Conservation (phyloP, 768 basidiomycete genomes). For the Trametes cubensis region DNA sequence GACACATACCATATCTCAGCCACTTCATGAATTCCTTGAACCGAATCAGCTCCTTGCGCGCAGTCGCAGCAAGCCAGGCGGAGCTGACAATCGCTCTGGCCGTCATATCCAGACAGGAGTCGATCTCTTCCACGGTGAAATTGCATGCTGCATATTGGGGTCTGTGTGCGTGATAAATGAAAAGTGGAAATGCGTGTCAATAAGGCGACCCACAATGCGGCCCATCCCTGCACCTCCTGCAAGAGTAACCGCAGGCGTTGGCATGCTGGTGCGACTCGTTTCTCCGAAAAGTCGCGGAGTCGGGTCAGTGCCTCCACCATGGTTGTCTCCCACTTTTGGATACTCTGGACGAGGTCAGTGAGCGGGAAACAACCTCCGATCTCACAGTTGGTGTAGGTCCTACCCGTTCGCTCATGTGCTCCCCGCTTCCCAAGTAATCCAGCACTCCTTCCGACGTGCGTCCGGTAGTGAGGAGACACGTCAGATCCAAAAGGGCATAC, state of each 20-base stretch:
- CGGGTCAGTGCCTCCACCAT: constrained; percentile 71
- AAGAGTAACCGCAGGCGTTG: constrained; percentile 77
- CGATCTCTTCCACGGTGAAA: constrained; percentile 52
- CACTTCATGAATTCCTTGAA: constrained; percentile 83
- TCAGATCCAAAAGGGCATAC: constrained; percentile 71
- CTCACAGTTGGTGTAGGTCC: constrained; percentile 21
- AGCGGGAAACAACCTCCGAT: background rate
- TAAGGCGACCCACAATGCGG: constrained; percentile 56
- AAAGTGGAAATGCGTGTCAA: background rate
- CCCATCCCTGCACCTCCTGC: constrained; percentile 81
- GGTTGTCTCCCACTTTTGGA: constrained; percentile 82
- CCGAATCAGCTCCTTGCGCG: constrained; percentile 66
- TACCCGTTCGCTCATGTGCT: constrained; percentile 84
- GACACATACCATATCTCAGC: constrained; percentile 69
- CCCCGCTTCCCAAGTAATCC: constrained; percentile 77
- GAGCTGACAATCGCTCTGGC: constrained; percentile 62
- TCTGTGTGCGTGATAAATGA: constrained; percentile 40
- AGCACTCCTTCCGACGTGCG: constrained; percentile 67
- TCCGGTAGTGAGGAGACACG: constrained; percentile 69
- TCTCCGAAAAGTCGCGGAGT: constrained; percentile 73
- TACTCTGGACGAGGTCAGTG: constrained; percentile 50
- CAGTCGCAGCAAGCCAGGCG: constrained; percentile 67
- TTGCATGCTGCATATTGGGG: constrained; percentile 59
- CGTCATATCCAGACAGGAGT: constrained; percentile 53
- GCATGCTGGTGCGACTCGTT: constrained; percentile 69